phyloP scores from a whole-genome alignment of 768 basidiomycete genomes.

The Pleurotus eryngii region DNA sequence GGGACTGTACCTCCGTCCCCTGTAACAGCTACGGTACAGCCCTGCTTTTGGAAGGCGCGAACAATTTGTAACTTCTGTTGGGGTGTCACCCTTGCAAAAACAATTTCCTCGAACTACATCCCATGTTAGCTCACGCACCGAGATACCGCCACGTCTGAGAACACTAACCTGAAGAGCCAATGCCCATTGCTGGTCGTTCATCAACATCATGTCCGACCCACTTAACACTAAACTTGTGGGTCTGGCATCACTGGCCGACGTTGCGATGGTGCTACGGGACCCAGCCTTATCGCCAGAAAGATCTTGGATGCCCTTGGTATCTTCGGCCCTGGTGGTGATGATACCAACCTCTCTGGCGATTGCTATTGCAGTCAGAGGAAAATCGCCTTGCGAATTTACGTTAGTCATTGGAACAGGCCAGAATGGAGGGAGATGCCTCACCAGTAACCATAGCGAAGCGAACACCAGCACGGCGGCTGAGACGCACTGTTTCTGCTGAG shows the following conservation, averaged over 20 bases:
- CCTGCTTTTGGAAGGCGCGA: slow-evolving; percentile 48
- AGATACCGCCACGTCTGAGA: background rate
- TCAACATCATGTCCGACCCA: slow-evolving; percentile 33
- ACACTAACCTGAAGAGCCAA: slow-evolving; percentile 18
- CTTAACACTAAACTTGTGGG: slow-evolving; percentile 39
- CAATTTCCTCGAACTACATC: slow-evolving; percentile 40
- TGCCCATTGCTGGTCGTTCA: slow-evolving; percentile 30
- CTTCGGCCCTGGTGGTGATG: slow-evolving; percentile 32
- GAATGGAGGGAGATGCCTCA: slow-evolving; percentile 8
- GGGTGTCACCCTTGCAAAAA: slow-evolving; percentile 61
- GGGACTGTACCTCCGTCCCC: slow-evolving; percentile 35
- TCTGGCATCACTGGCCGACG: slow-evolving; percentile 18
- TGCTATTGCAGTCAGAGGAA: slow-evolving; percentile 57
- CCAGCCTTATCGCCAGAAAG: slow-evolving; percentile 21
- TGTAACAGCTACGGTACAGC: slow-evolving; percentile 58
- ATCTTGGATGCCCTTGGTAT: slow-evolving; percentile 35
- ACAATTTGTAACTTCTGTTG: slow-evolving; percentile 68
- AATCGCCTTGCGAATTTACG: slow-evolving; percentile 34
- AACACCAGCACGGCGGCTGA: slow-evolving; percentile 55
- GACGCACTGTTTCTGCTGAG: slow-evolving; percentile 46
- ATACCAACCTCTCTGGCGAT: slow-evolving; percentile 65
- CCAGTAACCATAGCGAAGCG: slow-evolving; percentile 63
- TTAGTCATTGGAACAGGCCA: background rate
- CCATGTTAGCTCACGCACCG: background rate
- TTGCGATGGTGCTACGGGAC: slow-evolving; percentile 17